phyloP scores from a whole-genome alignment of 192 early-diverging fungal genomes.

The Linnemannia hyalina region DNA sequence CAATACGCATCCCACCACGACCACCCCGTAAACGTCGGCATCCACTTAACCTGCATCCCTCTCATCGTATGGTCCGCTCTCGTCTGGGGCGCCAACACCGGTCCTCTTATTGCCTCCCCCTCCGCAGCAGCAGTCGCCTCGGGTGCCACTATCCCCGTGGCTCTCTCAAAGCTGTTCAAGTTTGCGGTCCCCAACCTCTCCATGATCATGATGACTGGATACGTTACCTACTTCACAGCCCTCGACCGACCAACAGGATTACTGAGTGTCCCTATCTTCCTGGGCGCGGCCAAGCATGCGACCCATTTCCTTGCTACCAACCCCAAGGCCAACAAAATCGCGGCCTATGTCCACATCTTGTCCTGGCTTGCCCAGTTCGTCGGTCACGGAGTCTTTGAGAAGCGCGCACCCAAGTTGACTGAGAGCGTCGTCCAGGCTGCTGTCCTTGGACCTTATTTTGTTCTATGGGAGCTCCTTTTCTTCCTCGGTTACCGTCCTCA shows the following conservation, averaged over 20 bases:
- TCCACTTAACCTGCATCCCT: slow-evolving; percentile 93
- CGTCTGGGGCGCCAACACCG: slow-evolving; percentile 67
- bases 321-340: slow-evolving; percentile 65
- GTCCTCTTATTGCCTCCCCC: slow-evolving; percentile 58
- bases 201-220: slow-evolving; percentile 69
- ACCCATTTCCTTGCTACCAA: slow-evolving; percentile 69
- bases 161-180: slow-evolving; percentile 48
- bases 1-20: slow-evolving; percentile 86
- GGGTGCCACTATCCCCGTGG: slow-evolving; percentile 44
- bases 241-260: slow-evolving; percentile 77
- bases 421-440: slow-evolving; percentile 90
- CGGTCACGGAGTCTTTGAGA: slow-evolving; percentile 91
- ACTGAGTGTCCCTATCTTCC: slow-evolving; percentile 73
- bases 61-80: slow-evolving; percentile 86
- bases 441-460: slow-evolving; percentile 95
- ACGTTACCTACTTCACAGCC: slow-evolving; percentile 80
- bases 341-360: slow-evolving; percentile 72
- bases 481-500: slow-evolving; percentile 81
- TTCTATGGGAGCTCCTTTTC: slow-evolving; percentile 90
- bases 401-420: slow-evolving; percentile 86
- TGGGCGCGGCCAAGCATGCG: slow-evolving; percentile 71
- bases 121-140: slow-evolving; percentile 50
- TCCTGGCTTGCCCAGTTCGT: slow-evolving; percentile 92
- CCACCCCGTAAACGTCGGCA: slow-evolving; percentile 81
- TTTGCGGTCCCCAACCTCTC: slow-evolving; percentile 64